A percentile compares a stretch with the other conserved stretches of the same genome.
These are phyloP conservation scores for Auricularia sp. DNA, from an alignment of 768 basidiomycete species.

Conservation along the genomic window DNA sequence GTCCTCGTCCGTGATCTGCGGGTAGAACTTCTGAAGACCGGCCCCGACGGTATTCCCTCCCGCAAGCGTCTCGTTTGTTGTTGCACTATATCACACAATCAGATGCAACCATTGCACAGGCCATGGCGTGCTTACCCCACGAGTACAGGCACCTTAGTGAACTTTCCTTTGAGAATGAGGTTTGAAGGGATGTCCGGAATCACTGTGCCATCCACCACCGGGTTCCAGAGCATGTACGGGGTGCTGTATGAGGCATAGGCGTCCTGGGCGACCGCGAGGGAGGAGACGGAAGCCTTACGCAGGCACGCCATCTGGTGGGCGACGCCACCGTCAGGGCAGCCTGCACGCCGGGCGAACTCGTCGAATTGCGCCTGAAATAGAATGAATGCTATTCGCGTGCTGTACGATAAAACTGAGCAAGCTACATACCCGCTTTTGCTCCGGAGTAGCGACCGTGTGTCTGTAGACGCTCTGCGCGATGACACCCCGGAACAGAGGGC, in stretches of 20 bases:
- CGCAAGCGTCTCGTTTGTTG: constrained; percentile 50
- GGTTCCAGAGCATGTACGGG: constrained; percentile 40
- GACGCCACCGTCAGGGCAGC: constrained; percentile 34
- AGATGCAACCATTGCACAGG: constrained; percentile 11
- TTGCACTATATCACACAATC: constrained; percentile 27
- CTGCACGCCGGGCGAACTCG: constrained; percentile 39
- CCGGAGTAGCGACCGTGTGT: constrained; percentile 39
- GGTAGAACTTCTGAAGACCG: constrained; percentile 35
- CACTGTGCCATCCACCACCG: constrained; percentile 45
- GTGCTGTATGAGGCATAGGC: constrained; percentile 23
- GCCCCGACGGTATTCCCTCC: constrained; percentile 29
- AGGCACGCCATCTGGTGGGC: constrained; percentile 35
- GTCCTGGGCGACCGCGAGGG: constrained; percentile 47
- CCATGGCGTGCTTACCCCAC: constrained; percentile 36
- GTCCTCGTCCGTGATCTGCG: constrained; percentile 32
- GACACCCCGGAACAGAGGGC: constrained; percentile 39
- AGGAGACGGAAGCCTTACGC: constrained; percentile 39
- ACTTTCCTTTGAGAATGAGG: constrained; percentile 35
- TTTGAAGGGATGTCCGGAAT: constrained; percentile 42
- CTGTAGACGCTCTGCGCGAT: constrained; percentile 57
- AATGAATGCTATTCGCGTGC: not conserved
- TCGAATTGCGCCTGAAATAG: constrained; percentile 39
- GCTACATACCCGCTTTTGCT: constrained; percentile 40
- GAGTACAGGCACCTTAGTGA: constrained; percentile 44
- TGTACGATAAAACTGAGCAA: not conserved